Evolutionary conservation across 441 rosid genomes (phyloP).

Genomic region (Macaranga tanarius): DNA sequence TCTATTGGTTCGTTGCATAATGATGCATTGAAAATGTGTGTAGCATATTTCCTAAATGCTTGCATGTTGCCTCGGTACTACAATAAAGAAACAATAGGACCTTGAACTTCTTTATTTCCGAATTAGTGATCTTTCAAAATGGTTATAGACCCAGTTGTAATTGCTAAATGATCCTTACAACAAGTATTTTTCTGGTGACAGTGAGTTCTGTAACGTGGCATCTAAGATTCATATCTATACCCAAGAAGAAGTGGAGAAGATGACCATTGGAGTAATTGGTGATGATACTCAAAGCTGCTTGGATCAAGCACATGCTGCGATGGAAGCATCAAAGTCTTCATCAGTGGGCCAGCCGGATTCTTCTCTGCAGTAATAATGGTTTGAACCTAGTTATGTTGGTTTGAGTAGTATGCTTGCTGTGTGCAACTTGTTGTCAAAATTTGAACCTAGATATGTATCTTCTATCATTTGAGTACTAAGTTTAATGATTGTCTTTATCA

Average conservation of each 20-base stretch:
- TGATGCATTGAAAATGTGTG: neutral
- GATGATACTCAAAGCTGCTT: slow-evolving; percentile 90
- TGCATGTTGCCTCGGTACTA: too few species aligned
- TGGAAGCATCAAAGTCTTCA: slow-evolving; percentile 90
- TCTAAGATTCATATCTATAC: slow-evolving; percentile 84
- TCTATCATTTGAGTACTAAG: neutral
- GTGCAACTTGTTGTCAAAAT: slow-evolving; percentile 12
- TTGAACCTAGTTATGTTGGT: slow-evolving; percentile 31
- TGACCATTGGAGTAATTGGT: slow-evolving; percentile 45
- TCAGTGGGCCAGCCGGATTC: slow-evolving; percentile 85
- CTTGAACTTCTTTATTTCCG: too few species aligned
- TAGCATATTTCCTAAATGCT: neutral
- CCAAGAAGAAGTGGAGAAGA: slow-evolving; percentile 89
- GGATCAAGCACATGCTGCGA: slow-evolving; percentile 67
- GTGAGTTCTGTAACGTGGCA: slow-evolving; percentile 87
- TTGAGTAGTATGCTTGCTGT: slow-evolving; percentile 18
- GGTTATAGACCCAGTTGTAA: too few species aligned
- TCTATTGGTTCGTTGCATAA: slow-evolving; percentile 11
- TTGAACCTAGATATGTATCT: slow-evolving; percentile 13
- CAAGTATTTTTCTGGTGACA: slow-evolving; percentile 28
- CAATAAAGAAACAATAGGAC: too few species aligned
- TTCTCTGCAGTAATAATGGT: slow-evolving; percentile 58
- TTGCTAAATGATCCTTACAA: neutral
- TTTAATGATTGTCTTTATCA: neutral
- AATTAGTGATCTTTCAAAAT: too few species aligned